Evolutionary conservation across 176 grass and related monocot species (phyloP).

Genomic region (Pharus latifolius): DNA sequence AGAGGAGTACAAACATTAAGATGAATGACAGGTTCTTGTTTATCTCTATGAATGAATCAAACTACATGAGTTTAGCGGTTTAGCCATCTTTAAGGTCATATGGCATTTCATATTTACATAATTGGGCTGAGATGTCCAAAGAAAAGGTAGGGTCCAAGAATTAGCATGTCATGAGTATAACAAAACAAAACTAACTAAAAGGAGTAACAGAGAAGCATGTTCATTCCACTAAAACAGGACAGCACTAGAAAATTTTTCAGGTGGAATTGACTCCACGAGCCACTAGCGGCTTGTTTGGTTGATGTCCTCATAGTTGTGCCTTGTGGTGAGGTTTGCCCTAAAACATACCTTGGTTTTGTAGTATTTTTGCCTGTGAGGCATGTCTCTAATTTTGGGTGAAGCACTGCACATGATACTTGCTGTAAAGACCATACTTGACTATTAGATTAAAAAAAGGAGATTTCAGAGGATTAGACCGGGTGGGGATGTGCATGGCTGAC

Average conservation of each 20-base stretch:
- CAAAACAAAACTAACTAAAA: neutral
- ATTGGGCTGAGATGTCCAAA: neutral
- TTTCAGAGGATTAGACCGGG: too few relatives aligned
- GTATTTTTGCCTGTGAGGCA: too few relatives aligned
- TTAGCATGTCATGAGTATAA: neutral
- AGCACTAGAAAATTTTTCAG: neutral
- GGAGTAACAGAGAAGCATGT: neutral
- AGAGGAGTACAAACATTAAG: neutral
- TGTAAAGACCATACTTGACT: too few relatives aligned
- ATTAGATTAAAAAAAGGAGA: too few relatives aligned
- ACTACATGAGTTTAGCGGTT: neutral
- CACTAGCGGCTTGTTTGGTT: too few relatives aligned
- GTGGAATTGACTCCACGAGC: neutral
- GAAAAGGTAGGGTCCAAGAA: neutral
- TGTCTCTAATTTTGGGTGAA: too few relatives aligned
- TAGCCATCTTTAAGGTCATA: neutral
- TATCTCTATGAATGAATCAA: neutral
- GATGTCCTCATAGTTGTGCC: neutral
- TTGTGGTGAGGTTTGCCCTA: too few relatives aligned
- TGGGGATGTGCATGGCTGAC: too few relatives aligned
- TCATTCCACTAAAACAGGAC: neutral
- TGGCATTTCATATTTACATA: neutral
- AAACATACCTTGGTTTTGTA: too few relatives aligned
- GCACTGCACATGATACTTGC: too few relatives aligned
- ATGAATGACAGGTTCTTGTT: neutral